Evolutionary conservation across 2,329 filamentous ascomycete species (phyloP), one percentile per base, ranked within the genome.

Genomic region (Colletotrichum zoysiae): DNA sequence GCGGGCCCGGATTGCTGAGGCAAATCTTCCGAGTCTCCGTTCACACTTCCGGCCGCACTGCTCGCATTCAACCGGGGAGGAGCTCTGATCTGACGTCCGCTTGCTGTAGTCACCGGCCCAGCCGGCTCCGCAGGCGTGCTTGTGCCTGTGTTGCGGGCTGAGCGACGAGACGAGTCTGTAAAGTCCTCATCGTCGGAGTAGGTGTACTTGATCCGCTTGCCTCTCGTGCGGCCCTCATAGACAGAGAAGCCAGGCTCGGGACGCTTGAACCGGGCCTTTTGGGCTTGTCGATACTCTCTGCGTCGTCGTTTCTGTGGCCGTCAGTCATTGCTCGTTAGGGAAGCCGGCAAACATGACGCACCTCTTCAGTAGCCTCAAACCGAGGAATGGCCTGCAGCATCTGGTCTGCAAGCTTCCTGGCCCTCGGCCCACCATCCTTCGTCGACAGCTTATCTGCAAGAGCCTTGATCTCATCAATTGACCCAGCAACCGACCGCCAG

Each of bases 191-290:
- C 94, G 33, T 97, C 95, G 0, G 95, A 97, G 79, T 93, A 99
- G 0, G 94, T 99, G 79, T 99, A 99, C 81, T 95, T 97, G 83
- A 97, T 93, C 73, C 95, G 93, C 85, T 99, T 98, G 68, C 96
- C 96, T 71, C 96, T 91, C 6, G 97, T 99, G 65, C 96, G 93
- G 61, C 96, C 96, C 84, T 99, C 96, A 80, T 99, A 99, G 70
- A 97, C 86, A 1, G 95, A 98, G 79, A 95, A 97, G 5, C 95
- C 95, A 12, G 93, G 92, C 76, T 97, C 95, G 7, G 95, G 94
- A 6, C 95, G 90, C 75, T 92, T 89, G 82, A 98, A 98, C 71
- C 93, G 92, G 73, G 95, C 93, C 78, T 95, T 95, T 74, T 94
- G 93, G 76, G 90, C 88, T 79, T 94, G 89, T 20, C 96, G 92